Base-by-base conservation (phyloP, 805 yeast species). In the Saccharomyces cerevisiae region DNA sequence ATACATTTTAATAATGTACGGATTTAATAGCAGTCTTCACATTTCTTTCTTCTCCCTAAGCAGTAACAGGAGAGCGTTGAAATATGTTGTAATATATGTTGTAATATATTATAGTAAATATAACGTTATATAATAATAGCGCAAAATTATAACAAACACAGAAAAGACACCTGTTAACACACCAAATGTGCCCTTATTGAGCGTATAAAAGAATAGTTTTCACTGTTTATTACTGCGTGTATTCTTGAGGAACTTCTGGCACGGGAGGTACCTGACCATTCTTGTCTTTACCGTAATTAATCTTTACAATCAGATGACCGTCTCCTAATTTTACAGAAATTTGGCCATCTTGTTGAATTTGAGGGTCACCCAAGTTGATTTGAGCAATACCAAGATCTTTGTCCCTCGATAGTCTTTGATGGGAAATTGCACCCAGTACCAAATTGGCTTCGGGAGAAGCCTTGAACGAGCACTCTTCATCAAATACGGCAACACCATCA, bases 321-420 rank as follows among this genome's bases (percentile, higher is more conserved):
- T 59, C 59, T 2, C 64, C 69, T 14, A 70, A 46, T 52, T 63
- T 65, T 8, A 69, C 53, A 8, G 71, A 59, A 14, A 68, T 53
- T 51, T 68, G 68, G 10, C 69, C 70, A 17, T 61, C 65, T 29
- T 61, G 62, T 47, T 61, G 65, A 5, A 70, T 61, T 46, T 66
- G 68, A 3, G 71, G 67, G 43, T 84, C 84, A 46, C 71, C 63
- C 57, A 87, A 71, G 11, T 72, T 69, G 30, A 89, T 61, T 41
- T 79, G 74, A 8, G 82, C 82, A 49, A 75, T 75, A 11, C 86
- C 96, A 46, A 89, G 53, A 54, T 81, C 87, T 28, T 74, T 73
- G 60, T 81, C 84, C 64, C 85, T 83, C 41, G 96, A 90, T 61
- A 91, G 78, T 2, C 82, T 78, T 66, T 87, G 94, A 63, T 81